Evolutionary conservation across 2,329 filamentous ascomycete genomes (phyloP).

Genomic region (Sporothrix curviconia): DNA sequence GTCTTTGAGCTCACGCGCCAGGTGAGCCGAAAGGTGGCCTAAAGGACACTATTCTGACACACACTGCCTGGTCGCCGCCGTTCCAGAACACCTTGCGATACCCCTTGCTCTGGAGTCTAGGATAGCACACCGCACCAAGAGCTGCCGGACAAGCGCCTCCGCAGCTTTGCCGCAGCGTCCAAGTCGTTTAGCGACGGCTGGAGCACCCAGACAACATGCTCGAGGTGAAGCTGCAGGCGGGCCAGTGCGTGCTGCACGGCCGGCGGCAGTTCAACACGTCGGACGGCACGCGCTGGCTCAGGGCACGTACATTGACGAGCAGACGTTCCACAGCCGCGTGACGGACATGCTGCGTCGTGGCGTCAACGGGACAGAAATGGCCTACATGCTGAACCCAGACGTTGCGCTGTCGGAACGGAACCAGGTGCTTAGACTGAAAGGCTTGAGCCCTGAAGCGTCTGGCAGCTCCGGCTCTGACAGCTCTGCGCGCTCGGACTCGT

Average conservation of each 20-base stretch:
- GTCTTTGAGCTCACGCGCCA: slow-evolving; percentile 37
- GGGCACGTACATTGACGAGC: slow-evolving; percentile 68
- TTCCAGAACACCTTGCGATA: slow-evolving; percentile 52
- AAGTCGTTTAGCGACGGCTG: slow-evolving; percentile 52
- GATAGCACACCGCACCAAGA: neutral
- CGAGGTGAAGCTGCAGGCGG: slow-evolving; percentile 66
- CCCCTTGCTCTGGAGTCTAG: neutral
- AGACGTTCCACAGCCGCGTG: slow-evolving; percentile 35
- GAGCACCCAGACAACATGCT: slow-evolving; percentile 54
- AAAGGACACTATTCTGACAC: slow-evolving; percentile 11
- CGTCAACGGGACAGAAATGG: neutral
- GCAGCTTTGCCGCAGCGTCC: slow-evolving; percentile 33
- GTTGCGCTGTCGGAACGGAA: too few species aligned
- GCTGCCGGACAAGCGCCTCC: neutral
- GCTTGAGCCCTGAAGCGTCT: too few species aligned
- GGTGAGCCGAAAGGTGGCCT: neutral
- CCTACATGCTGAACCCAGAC: too few species aligned
- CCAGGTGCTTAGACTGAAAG: too few species aligned
- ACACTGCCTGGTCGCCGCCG: slow-evolving; percentile 67
- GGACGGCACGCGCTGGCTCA: slow-evolving; percentile 67
- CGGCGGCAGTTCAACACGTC: slow-evolving; percentile 64
- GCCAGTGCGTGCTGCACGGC: slow-evolving; percentile 88
- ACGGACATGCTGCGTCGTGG: slow-evolving; percentile 14
- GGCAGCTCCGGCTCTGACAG: too few species aligned
- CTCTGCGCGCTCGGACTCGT: too few species aligned